These are phyloP conservation scores for Penicillium sp. DNA, from an alignment of 2,329 filamentous ascomycete species.

Conservation along the genomic window DNA sequence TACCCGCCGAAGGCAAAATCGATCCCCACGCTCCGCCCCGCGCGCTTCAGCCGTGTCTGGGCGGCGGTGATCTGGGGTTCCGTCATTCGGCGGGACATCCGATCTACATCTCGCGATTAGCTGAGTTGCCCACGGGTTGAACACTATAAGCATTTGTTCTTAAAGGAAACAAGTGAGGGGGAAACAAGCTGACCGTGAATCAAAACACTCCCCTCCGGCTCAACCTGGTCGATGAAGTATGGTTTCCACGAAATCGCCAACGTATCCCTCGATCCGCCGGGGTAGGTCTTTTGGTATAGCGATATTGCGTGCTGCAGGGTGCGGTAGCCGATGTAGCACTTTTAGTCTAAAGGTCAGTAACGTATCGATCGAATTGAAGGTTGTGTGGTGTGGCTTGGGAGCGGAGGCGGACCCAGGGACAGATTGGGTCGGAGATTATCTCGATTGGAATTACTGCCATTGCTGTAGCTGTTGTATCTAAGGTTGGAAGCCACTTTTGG, in stretches of 20 bases:
- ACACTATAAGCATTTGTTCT: not conserved
- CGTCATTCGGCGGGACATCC: conserved; percentile 26
- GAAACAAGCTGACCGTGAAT: conserved; percentile 15
- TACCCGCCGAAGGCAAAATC: conserved; percentile 26
- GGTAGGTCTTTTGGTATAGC: conserved; percentile 48
- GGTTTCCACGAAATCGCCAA: conserved; percentile 45
- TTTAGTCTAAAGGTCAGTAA: not conserved
- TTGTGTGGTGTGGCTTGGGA: not conserved
- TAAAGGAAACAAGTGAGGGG: not conserved
- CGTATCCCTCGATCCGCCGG: conserved; percentile 39
- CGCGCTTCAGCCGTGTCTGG: conserved; percentile 25
- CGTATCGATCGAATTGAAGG: too few species aligned
- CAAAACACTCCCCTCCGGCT: conserved; percentile 20
- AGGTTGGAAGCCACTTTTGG: too few species aligned
- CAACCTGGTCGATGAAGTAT: conserved; percentile 42
- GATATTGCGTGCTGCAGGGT: conserved; percentile 44
- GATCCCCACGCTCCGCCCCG: conserved; percentile 22
- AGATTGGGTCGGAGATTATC: conserved; percentile 4
- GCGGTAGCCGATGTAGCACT: conserved; percentile 50
- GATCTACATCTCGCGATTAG: conserved; percentile 17
- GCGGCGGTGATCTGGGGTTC: conserved; percentile 20
- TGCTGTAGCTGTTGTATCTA: too few species aligned
- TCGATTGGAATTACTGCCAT: conserved; percentile 7
- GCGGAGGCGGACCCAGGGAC: conserved; percentile 3
- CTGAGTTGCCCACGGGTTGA: not conserved